A percentile compares a stretch with the other conserved stretches of the same genome.
phyloP scores from a whole-genome alignment of 805 yeast species.

The Jamesozyma spencerorum region DNA sequence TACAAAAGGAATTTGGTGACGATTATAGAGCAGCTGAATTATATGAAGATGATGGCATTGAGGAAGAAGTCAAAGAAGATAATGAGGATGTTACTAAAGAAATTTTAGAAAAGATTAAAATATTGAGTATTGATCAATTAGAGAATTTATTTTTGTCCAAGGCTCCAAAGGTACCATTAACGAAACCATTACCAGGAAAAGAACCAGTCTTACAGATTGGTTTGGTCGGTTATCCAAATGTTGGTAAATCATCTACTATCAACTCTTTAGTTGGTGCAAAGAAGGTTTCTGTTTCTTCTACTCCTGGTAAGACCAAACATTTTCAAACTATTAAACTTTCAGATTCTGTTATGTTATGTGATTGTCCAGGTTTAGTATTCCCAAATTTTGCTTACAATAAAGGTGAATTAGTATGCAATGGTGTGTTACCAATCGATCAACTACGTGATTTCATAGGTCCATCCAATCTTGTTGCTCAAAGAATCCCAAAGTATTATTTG shows the following conservation, averaged over 20 bases:
- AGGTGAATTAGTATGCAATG: constrained; percentile 94
- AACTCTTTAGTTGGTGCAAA: constrained; percentile 94
- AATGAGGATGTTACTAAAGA: constrained; percentile 28
- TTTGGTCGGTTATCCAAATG: constrained; percentile 94
- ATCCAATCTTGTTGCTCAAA: constrained; percentile 67
- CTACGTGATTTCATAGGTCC: constrained; percentile 90
- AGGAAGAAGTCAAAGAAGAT: constrained; percentile 21
- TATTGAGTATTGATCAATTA: constrained; percentile 73
- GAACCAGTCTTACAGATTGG: constrained; percentile 77
- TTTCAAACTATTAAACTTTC: constrained; percentile 90
- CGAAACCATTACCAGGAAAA: constrained; percentile 46
- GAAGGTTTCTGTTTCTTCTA: constrained; percentile 94
- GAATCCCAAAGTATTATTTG: constrained; percentile 79
- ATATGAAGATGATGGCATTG: constrained; percentile 20
- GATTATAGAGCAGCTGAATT: constrained; percentile 12
- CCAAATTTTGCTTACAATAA: constrained; percentile 95
- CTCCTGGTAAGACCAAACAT: constrained; percentile 98
- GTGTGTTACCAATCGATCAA: constrained; percentile 98
- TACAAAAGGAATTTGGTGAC: constrained; percentile 37
- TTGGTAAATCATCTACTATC: constrained; percentile 94
- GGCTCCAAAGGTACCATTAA: constrained; percentile 58
- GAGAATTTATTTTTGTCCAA: constrained; percentile 67
- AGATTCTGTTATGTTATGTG: constrained; percentile 78
- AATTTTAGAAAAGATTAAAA: constrained; percentile 45
- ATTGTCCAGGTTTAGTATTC: constrained; percentile 98